Evolutionary conservation across 2,329 filamentous ascomycete genomes (phyloP).

Genomic region (Ceratocystis diversiconidia): DNA sequence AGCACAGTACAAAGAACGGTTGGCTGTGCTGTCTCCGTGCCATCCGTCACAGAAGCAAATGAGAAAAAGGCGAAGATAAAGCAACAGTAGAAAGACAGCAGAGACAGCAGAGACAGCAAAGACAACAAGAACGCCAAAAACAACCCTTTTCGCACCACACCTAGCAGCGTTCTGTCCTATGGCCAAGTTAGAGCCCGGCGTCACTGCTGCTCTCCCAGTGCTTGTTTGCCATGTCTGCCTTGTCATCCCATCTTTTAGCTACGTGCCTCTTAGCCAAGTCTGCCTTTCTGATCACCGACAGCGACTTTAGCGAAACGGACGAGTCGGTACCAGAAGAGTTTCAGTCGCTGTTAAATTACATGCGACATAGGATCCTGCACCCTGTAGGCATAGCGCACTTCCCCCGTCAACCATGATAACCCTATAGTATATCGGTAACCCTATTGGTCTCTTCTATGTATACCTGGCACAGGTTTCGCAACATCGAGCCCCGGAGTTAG

Average conservation of each 20-base stretch:
- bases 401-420: not conserved
- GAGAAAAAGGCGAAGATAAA: no score
- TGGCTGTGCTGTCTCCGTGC: no score
- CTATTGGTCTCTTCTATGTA: not conserved
- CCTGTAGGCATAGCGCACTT: not conserved
- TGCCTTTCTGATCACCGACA: not conserved
- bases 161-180: not conserved
- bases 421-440: not conserved
- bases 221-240: slow-evolving; percentile 3
- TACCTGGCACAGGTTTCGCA: not conserved
- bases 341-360: not conserved
- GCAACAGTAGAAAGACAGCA: not conserved
- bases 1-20: no score
- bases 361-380: not conserved
- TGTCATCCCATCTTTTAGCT: not conserved
- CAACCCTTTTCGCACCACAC: not conserved
- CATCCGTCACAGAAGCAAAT: no score
- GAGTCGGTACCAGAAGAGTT: not conserved
- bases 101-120: not conserved
- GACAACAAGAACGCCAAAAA: not conserved
- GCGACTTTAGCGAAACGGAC: not conserved
- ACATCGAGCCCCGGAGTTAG: not conserved
- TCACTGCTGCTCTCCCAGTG: not conserved
- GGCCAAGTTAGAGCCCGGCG: not conserved
- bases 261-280: not conserved